phyloP scores from a whole-genome alignment of 1,284 basidiomycete genomes.

The Trametes pubescens region DNA sequence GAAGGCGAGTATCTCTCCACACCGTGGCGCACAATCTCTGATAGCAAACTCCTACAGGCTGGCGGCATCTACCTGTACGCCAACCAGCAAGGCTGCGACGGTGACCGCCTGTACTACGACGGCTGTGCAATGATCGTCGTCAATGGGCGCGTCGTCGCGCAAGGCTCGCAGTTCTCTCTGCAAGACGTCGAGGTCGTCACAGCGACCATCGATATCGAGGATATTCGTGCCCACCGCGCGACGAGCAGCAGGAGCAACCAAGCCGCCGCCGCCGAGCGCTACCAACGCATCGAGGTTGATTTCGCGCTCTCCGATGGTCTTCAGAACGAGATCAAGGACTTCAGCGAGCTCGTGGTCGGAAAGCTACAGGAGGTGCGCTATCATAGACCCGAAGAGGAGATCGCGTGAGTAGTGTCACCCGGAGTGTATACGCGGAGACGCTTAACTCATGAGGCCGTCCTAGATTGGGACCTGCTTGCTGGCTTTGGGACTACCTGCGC shows the following conservation, averaged over 20 bases:
- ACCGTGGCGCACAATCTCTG: no score
- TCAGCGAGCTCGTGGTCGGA: constrained; percentile 46
- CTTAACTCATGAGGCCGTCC: not conserved
- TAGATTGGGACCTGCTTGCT: constrained; percentile 91
- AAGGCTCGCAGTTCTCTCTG: constrained; percentile 96
- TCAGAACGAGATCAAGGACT: constrained; percentile 65
- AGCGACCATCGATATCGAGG: constrained; percentile 95
- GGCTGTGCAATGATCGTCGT: constrained; percentile 96
- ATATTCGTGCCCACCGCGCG: constrained; percentile 89
- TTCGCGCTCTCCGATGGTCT: constrained; percentile 80
- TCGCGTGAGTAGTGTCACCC: constrained; percentile 73
- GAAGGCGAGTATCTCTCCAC: constrained; percentile 63
- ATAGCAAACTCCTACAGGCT: constrained; percentile 57
- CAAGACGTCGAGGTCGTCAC: constrained; percentile 95
- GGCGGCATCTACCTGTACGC: constrained; percentile 98
- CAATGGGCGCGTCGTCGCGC: constrained; percentile 92
- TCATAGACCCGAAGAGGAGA: constrained; percentile 95
- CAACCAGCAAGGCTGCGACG: constrained; percentile 99
- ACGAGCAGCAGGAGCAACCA: constrained; percentile 90
- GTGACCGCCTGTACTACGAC: constrained; percentile 97
- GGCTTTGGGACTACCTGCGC: constrained; percentile 99
- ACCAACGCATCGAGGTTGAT: constrained; percentile 81
- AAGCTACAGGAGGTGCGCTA: constrained; percentile 70
- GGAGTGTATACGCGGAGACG: not conserved
- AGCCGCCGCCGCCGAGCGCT: constrained; percentile 77